phyloP scores from a whole-genome alignment of 164 flowering plant genomes.

The Nymphaea colorata region DNA sequence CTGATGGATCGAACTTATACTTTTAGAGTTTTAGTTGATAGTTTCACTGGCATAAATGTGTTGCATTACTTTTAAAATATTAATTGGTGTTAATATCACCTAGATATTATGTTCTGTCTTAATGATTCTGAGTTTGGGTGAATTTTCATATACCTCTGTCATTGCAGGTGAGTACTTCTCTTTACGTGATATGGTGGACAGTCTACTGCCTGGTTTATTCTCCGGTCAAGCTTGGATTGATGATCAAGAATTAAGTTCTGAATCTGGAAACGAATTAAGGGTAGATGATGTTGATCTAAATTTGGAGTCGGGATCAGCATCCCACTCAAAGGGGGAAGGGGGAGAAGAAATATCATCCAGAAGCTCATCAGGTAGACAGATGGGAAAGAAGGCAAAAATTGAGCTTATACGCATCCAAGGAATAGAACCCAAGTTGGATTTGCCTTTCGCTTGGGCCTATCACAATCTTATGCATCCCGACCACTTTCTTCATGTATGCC shows the following conservation, averaged over 20 bases:
- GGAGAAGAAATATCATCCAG: constrained; percentile 10
- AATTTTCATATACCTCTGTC: too few species aligned
- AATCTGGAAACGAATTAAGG: constrained; percentile 20
- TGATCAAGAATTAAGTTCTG: constrained; percentile 17
- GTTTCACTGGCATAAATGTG: too few species aligned
- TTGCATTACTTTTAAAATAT: too few species aligned
- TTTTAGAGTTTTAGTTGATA: too few species aligned
- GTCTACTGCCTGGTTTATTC: constrained; percentile 55
- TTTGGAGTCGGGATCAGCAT: not conserved
- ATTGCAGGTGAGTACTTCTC: constrained; percentile 65
- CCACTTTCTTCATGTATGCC: constrained; percentile 74
- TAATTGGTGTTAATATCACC: too few species aligned
- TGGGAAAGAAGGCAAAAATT: constrained; percentile 22
- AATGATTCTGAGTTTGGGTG: too few species aligned
- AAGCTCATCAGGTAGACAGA: constrained; percentile 6
- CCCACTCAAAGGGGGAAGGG: constrained; percentile 8
- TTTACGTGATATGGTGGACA: constrained; percentile 53
- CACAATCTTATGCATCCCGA: constrained; percentile 84
- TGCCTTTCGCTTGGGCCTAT: constrained; percentile 87
- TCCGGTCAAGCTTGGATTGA: constrained; percentile 15
- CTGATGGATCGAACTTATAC: too few species aligned
- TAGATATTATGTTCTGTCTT: too few species aligned
- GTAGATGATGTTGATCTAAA: constrained; percentile 5
- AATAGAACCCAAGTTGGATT: constrained; percentile 68
- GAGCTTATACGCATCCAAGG: constrained; percentile 87